A percentile compares a stretch with the other conserved stretches of the same genome.
Conservation (phyloP, 2,329 filamentous ascomycete genomes). For the Xylaria digitata region DNA sequence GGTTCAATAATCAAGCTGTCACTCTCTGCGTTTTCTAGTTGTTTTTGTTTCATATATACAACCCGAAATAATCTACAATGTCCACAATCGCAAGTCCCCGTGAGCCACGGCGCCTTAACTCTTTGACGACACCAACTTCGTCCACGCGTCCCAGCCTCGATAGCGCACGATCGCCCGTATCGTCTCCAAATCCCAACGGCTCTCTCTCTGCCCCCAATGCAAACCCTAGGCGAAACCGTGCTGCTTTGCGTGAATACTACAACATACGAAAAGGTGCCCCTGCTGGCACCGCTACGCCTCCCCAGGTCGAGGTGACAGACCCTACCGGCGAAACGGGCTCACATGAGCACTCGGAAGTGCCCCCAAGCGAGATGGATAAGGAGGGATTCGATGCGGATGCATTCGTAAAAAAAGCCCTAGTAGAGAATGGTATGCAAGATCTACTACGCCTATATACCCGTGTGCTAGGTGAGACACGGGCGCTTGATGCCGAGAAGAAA, state of each 20-base stretch:
- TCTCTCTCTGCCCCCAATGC: conserved; percentile 39
- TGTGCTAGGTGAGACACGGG: conserved; percentile 83
- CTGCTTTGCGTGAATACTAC: conserved; percentile 93
- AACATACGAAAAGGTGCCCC: conserved; percentile 72
- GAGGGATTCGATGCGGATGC: conserved; percentile 77
- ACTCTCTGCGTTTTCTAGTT: neutral
- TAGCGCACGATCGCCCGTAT: conserved; percentile 67
- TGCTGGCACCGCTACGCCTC: conserved; percentile 48
- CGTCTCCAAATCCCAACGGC: conserved; percentile 62
- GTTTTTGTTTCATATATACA: neutral
- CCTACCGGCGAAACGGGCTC: conserved; percentile 48
- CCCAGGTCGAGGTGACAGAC: conserved; percentile 60
- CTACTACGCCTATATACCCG: conserved; percentile 77
- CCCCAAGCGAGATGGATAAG: conserved; percentile 77
- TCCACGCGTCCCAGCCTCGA: conserved; percentile 82
- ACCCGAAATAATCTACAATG: conserved; percentile 55
- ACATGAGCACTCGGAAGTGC: conserved; percentile 65
- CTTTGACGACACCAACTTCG: conserved; percentile 72
- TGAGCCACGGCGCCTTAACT: conserved; percentile 68
- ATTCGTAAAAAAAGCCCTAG: conserved; percentile 72
- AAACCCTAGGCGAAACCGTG: conserved; percentile 74
- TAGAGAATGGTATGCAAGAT: conserved; percentile 73
- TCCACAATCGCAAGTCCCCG: conserved; percentile 74
- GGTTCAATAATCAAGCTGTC: conserved; percentile 7
- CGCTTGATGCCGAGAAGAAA: conserved; percentile 95